Percentiles rank a stretch among this genome's conserved stretches.
Conservation (phyloP, 1,284 basidiomycete species). For the Peniophora sp. region DNA sequence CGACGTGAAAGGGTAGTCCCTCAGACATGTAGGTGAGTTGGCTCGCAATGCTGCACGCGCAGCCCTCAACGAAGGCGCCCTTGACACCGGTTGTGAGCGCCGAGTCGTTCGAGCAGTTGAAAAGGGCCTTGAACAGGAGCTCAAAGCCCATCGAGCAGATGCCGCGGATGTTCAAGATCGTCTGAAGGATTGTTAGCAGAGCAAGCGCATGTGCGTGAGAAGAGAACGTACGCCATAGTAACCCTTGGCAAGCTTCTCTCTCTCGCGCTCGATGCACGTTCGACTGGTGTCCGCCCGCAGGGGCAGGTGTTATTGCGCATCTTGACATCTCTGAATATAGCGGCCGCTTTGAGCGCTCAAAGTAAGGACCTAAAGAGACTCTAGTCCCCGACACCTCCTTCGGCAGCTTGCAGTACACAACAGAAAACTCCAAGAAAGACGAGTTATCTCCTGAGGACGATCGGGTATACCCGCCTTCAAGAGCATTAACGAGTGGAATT, state of each 20-base stretch:
- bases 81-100: slow-evolving; percentile 67
- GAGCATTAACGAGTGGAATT: slow-evolving; percentile 36
- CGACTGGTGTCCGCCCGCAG: slow-evolving; percentile 75
- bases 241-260: slow-evolving; percentile 78
- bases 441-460: slow-evolving; percentile 68
- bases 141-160: slow-evolving; percentile 92
- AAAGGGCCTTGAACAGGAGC: slow-evolving; percentile 61
- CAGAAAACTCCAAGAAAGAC: slow-evolving; percentile 77
- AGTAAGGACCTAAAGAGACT: slow-evolving; percentile 62
- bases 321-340: slow-evolving; percentile 69
- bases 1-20: slow-evolving; percentile 86
- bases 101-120: slow-evolving; percentile 49
- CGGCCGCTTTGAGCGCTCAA: slow-evolving; percentile 68
- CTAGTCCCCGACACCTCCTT: slow-evolving; percentile 65
- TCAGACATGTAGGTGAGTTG: slow-evolving; percentile 84
- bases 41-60: slow-evolving; percentile 74
- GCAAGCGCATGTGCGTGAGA: too few species aligned
- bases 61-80: slow-evolving; percentile 79
- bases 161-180: slow-evolving; percentile 79
- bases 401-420: slow-evolving; percentile 80
- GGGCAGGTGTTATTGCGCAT: slow-evolving; percentile 57
- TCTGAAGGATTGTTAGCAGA: slow-evolving; percentile 30
- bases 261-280: slow-evolving; percentile 73
- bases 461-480: slow-evolving; percentile 60
- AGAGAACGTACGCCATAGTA: slow-evolving; percentile 71